Evolutionary conservation across 2,329 filamentous ascomycete species (phyloP), one percentile per base, ranked within the genome.

Genomic region (Helicocarpus griseus): DNA sequence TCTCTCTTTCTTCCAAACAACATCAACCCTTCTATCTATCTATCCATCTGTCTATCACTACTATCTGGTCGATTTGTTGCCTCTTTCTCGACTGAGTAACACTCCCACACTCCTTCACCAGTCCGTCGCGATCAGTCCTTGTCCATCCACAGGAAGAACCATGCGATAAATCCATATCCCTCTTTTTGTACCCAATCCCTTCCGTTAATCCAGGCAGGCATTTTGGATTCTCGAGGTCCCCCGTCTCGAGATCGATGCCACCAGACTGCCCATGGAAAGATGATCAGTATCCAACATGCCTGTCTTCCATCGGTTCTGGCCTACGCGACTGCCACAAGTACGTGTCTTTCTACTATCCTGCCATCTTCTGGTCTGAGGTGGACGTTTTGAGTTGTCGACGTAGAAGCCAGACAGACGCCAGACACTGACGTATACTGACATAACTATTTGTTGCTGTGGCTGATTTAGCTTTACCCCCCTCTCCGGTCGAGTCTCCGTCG

Each of bases 241-340:
- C 60, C 56, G 50, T 61, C 63, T 64, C 59, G 62, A 61, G 60
- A 60, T 58, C 57, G 58, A 62, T 61, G 61, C 61, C 63, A 58
- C 52, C 55, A 56, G 54, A 57, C 57, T 61, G 57, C 61, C 62
- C 61, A 65, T 63, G 63, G 63, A 64, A 67, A 69, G 61, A 71
- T 71, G 68, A 64, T 68, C 62, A 64, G 65, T 66, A 61, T 63
- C 59, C 66, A 67, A 61, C 60, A 61, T 57, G 61, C 61, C 58
- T 65, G 60, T 66, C 60, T 56, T 59, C 61, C 65, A 54, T 65
- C 62, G 49, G 57, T 60, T 58, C 57, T 65, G 61, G 62, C 63
- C 54, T 62, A 65, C 57, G 58, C 63, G 55, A 50, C 56, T 31
- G 54, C 56, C 51, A 67, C 61, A 54, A 66, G 68, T 71, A 65